Percentiles rank a stretch among this genome's conserved stretches.
phyloP scores from a whole-genome alignment of 208 protist species.

The Leishmania guyanensis region DNA sequence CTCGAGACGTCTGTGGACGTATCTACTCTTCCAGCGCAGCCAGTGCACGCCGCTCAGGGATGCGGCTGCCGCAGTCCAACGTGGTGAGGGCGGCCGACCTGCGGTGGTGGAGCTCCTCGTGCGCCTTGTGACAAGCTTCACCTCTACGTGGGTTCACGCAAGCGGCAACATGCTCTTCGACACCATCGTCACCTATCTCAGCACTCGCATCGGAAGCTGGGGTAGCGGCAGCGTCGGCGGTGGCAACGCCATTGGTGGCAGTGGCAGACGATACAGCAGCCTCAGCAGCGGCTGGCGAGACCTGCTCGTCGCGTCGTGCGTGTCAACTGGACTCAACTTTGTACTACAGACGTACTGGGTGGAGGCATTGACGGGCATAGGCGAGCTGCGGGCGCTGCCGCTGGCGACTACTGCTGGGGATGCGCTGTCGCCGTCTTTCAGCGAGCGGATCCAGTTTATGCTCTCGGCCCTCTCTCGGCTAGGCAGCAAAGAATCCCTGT shows the following conservation, averaged over 20 bases:
- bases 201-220: conserved; percentile 23
- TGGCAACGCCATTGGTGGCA: neutral
- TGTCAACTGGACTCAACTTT: conserved; percentile 27
- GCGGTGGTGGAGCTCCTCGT: conserved; percentile 15
- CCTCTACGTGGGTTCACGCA: conserved; percentile 32
- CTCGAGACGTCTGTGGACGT: conserved; percentile 22
- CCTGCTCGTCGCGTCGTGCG: conserved; percentile 28
- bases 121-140: conserved; percentile 31
- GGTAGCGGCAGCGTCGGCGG: conserved; percentile 3
- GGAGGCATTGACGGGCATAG: conserved; percentile 24
- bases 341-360: conserved; percentile 25
- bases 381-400: conserved; percentile 22
- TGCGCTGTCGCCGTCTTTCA: neutral
- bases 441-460: conserved; percentile 16
- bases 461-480: conserved; percentile 16
- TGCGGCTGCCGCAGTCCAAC: neutral
- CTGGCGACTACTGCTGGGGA: neutral
- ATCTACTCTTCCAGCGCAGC: conserved; percentile 19
- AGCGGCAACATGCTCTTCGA: conserved; percentile 33
- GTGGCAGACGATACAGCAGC: neutral
- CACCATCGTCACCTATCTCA: conserved; percentile 33
- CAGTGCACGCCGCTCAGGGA: conserved; percentile 10
- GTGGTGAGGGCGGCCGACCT: neutral
- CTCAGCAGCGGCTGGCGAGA: conserved; percentile 26
- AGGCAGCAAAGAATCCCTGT: conserved; percentile 24